Evolutionary conservation across 208 protist genomes (phyloP).

Genomic region (Angomonas desouzai): DNA sequence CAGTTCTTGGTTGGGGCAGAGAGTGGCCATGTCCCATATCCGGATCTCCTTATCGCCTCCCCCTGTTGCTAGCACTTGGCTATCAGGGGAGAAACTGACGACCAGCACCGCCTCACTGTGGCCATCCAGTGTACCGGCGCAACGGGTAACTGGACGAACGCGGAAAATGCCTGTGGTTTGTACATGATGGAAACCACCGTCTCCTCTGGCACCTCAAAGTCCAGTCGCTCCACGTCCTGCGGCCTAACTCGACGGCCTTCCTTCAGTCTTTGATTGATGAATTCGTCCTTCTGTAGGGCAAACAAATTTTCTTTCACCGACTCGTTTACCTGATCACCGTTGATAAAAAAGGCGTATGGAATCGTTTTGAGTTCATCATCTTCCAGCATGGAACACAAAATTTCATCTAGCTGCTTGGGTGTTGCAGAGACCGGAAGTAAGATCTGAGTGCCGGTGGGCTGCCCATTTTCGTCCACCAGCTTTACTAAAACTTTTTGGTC

Average conservation of each 20-base stretch:
- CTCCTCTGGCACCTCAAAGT: constrained; percentile 80
- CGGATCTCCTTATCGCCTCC: constrained; percentile 96
- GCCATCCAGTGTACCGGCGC: constrained; percentile 89
- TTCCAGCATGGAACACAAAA: constrained; percentile 75
- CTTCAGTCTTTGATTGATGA: constrained; percentile 72
- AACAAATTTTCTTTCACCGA: constrained; percentile 87
- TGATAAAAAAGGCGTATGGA: constrained; percentile 96
- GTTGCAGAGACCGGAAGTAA: constrained; percentile 89
- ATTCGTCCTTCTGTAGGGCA: constrained; percentile 66
- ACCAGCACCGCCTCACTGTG: constrained; percentile 95
- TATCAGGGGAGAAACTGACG: constrained; percentile 94
- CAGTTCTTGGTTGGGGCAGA: constrained; percentile 91
- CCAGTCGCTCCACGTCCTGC: constrained; percentile 72
- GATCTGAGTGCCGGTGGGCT: constrained; percentile 88
- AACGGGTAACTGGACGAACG: constrained; percentile 94
- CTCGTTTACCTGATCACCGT: constrained; percentile 89
- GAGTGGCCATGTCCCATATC: constrained; percentile 97
- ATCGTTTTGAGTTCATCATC: constrained; percentile 63
- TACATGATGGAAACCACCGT: constrained; percentile 87
- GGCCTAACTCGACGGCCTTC: constrained; percentile 77
- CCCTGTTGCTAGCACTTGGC: constrained; percentile 90
- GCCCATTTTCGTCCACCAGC: constrained; percentile 85
- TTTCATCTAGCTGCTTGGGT: constrained; percentile 82
- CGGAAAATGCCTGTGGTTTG: constrained; percentile 97
- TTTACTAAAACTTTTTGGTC: constrained; percentile 76